phyloP scores from a whole-genome alignment of 108 stramenopile genomes.

The Nitzschia palea region DNA sequence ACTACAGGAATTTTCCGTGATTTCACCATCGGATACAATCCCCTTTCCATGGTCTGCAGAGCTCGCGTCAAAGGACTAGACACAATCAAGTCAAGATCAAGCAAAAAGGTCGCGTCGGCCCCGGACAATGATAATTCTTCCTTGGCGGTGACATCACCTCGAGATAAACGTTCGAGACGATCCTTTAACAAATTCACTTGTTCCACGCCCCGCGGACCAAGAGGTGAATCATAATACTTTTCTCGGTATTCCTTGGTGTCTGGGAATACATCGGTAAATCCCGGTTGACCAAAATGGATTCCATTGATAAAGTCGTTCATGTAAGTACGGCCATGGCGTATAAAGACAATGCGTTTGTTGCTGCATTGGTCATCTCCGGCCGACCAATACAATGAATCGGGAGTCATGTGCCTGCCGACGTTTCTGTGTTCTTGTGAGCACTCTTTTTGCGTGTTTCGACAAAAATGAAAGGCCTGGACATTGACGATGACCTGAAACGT shows the following conservation, averaged over 20 bases:
- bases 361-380: neutral
- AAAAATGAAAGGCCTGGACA: neutral
- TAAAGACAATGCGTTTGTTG: slow-evolving; percentile 34
- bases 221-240: slow-evolving; percentile 44
- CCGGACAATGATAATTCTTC: neutral
- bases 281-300: slow-evolving; percentile 38
- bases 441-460: too few relatives aligned
- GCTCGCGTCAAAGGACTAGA: slow-evolving; percentile 58
- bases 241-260: slow-evolving; percentile 4
- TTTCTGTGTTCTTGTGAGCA: too few relatives aligned
- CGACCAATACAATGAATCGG: neutral
- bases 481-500: neutral
- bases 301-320: slow-evolving; percentile 67
- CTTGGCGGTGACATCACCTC: neutral
- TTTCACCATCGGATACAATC: slow-evolving; percentile 27
- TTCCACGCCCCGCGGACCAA: slow-evolving; percentile 31
- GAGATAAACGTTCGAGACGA: neutral
- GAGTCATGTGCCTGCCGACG: too few relatives aligned
- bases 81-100: slow-evolving; percentile 44
- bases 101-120: slow-evolving; percentile 7
- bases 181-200: slow-evolving; percentile 34
- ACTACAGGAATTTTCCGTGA: slow-evolving; percentile 23
- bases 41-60: slow-evolving; percentile 51
- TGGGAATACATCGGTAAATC: slow-evolving; percentile 55
- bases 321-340: slow-evolving; percentile 61